Base-by-base conservation (phyloP, 2,329 filamentous ascomycete species). In the Ophiostoma ulmi region DNA sequence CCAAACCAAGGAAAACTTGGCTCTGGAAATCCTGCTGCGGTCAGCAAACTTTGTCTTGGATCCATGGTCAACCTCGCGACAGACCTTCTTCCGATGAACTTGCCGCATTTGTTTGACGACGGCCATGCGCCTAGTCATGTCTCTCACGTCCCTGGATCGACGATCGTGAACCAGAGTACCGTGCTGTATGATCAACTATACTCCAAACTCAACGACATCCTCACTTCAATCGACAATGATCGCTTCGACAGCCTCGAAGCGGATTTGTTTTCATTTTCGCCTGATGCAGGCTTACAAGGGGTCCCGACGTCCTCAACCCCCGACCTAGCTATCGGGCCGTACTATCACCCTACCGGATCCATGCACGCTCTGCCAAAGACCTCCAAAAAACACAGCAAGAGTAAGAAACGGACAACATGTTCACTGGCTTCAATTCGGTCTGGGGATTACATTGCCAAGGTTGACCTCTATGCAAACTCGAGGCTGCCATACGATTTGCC, bases 391-490 rank as follows among this genome's bases (percentile, higher is more conserved):
- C 26, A 63, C 38, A 61, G 35, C 63, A 55, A 38, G 52, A 26
- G 52, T 20, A 63, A 26, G 61, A 64, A 65, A 17, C 52, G 26
- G 13, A 78, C 79, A 20, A 76, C 76, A 14, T 77, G 78, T 2
- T 73, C 76, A 20, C 77, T 79, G 5, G 76, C 78, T 0, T 77
- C 78, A 5, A 74, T 81, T 2, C 78, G 81, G 1, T 82, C 83
- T 13, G 83, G 83, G 10, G 87, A 85, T 72, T 88, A 89, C 76
- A 92, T 93, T 75, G 85, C 88, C 17, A 96, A 95, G 78, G 90
- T 92, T 17, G 90, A 93, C 76, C 80, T 89, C 1, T 96, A 96
- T 77, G 84, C 87, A 65, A 97, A 97, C 77, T 91, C 92, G 1
- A 87, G 86, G 71, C 81, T 96, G 5, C 90, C 92, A 0, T 81